phyloP scores from a whole-genome alignment of 495 filamentous ascomycete species.

The Penicillium tannophilum region DNA sequence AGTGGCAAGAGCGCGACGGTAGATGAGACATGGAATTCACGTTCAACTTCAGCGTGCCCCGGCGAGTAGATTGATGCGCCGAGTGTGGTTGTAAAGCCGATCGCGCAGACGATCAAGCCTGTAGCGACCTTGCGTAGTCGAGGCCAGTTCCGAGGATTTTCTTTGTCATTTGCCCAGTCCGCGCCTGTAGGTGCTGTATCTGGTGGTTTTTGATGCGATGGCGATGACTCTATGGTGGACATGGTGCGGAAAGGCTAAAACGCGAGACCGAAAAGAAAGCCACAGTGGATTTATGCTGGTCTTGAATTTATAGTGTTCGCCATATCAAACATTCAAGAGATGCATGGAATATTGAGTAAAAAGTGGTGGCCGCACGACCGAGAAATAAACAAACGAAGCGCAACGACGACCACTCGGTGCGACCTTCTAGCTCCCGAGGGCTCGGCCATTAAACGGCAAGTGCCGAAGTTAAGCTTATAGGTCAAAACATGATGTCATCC shows the following conservation, averaged over 20 bases:
- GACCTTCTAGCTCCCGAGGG: background rate
- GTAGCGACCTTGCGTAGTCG: background rate
- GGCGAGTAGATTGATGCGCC: constrained; percentile 6
- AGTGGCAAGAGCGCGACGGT: constrained; percentile 58
- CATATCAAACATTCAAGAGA: background rate
- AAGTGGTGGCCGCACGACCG: background rate
- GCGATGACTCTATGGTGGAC: background rate
- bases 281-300: no score
- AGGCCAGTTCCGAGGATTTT: constrained; percentile 6
- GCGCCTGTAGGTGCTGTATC: no score
- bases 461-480: background rate
- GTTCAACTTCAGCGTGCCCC: constrained; percentile 35
- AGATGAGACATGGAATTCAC: constrained; percentile 47
- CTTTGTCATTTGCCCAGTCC: constrained; percentile 1
- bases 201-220: background rate
- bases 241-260: background rate
- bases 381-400: no score
- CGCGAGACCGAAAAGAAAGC: no score
- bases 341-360: background rate
- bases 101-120: background rate
- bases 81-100: constrained; percentile 4
- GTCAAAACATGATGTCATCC: background rate
- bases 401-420: background rate
- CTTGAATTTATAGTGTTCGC: no score
- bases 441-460: background rate